A percentile compares a stretch with the other conserved stretches of the same genome.
Evolutionary conservation across 2,329 filamentous ascomycete species (phyloP).

Genomic region (Xylariaceae sp.): DNA sequence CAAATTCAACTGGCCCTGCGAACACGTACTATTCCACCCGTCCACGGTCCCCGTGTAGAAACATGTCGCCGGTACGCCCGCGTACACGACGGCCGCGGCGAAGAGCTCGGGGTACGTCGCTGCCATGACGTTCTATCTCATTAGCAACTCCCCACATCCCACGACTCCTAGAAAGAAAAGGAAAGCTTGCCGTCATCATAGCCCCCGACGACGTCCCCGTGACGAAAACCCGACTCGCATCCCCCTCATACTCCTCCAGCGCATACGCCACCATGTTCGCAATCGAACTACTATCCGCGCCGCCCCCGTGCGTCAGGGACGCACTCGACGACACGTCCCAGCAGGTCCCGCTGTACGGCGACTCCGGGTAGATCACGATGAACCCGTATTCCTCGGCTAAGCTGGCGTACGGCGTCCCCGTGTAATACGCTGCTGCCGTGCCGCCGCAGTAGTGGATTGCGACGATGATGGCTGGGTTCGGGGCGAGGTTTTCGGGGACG

Average conservation of each 20-base stretch:
- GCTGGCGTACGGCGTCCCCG: slow-evolving; percentile 43
- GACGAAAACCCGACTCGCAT: slow-evolving; percentile 48
- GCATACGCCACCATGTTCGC: slow-evolving; percentile 56
- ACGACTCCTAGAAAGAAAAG: background rate
- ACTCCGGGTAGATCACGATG: slow-evolving; percentile 51
- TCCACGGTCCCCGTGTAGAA: slow-evolving; percentile 37
- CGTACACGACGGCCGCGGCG: slow-evolving; percentile 40
- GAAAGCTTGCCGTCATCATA: slow-evolving; percentile 42
- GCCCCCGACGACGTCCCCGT: slow-evolving; percentile 46
- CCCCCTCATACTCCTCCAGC: slow-evolving; percentile 46
- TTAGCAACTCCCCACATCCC: background rate
- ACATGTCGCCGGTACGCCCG: slow-evolving; percentile 42
- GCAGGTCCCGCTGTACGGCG: slow-evolving; percentile 45
- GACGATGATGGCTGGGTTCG: slow-evolving; percentile 44
- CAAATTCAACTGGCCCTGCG: slow-evolving; percentile 40
- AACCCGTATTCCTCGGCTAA: slow-evolving; percentile 39
- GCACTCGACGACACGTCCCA: slow-evolving; percentile 45
- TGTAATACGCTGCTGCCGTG: slow-evolving; percentile 45
- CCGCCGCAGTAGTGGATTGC: slow-evolving; percentile 52
- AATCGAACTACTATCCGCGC: slow-evolving; percentile 52
- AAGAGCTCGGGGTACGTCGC: slow-evolving; percentile 46
- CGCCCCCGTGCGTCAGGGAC: slow-evolving; percentile 51
- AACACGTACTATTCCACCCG: slow-evolving; percentile 49
- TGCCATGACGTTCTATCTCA: slow-evolving; percentile 38
- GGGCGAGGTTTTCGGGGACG: slow-evolving; percentile 33